Conservation (phyloP, 805 yeast genomes). For the Zygoascus bituminiphila region DNA sequence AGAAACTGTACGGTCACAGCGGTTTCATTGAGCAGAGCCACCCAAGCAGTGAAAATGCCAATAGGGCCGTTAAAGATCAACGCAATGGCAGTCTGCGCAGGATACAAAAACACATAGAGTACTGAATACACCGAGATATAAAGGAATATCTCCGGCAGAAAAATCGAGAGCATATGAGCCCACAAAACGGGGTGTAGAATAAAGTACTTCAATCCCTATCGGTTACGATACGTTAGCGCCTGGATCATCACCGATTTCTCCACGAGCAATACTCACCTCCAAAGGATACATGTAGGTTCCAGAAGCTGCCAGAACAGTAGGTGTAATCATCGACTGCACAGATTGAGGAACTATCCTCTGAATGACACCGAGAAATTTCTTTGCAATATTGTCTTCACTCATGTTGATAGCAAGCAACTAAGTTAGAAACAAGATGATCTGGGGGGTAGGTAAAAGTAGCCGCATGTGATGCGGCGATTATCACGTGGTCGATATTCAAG, state of each 20-base stretch:
- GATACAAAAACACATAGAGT: conserved; percentile 36
- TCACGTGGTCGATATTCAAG: no score
- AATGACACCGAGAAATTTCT: not conserved
- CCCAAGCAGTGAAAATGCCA: conserved; percentile 40
- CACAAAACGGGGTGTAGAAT: conserved; percentile 36
- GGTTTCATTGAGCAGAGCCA: conserved; percentile 37
- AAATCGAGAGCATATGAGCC: conserved; percentile 38
- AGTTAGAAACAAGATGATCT: not conserved
- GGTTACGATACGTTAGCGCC: not conserved
- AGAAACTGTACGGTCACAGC: conserved; percentile 36
- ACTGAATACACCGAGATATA: conserved; percentile 31
- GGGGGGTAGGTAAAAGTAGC: not conserved
- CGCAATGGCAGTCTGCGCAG: conserved; percentile 37
- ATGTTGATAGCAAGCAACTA: not conserved
- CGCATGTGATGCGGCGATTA: not conserved
- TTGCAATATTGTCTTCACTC: not conserved
- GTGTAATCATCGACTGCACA: conserved; percentile 20
- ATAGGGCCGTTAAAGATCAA: conserved; percentile 42
- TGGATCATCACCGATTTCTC: not conserved
- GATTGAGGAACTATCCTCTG: not conserved
- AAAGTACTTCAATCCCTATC: conserved; percentile 37
- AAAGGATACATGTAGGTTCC: conserved; percentile 29
- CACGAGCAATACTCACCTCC: conserved; percentile 9
- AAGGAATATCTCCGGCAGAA: conserved; percentile 39
- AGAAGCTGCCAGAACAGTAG: conserved; percentile 18